phyloP scores from a whole-genome alignment of 106 monocot species.

The Apostasia shenzhenica region DNA sequence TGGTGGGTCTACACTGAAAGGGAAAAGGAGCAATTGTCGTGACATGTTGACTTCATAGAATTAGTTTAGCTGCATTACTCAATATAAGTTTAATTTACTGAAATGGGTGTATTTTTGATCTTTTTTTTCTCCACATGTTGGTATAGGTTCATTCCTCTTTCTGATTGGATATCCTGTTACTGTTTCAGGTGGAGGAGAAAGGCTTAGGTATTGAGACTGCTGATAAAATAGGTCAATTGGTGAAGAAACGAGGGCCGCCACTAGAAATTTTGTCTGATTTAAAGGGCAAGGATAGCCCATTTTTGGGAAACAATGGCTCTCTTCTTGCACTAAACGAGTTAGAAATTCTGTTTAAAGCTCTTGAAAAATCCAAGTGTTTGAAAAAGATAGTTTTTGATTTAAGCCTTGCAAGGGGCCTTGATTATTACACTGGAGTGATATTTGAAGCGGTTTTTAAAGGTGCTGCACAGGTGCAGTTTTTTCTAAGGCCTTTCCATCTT shows the following conservation, averaged over 20 bases:
- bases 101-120: too few relatives aligned
- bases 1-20: too few relatives aligned
- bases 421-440: conserved; percentile 98
- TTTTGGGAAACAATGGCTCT: conserved; percentile 53
- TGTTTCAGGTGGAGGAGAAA: conserved; percentile 87
- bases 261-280: conserved; percentile 68
- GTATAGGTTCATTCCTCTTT: background rate
- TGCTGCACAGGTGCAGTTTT: conserved; percentile 64
- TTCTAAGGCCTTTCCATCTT: background rate
- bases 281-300: conserved; percentile 50
- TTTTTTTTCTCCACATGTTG: too few relatives aligned
- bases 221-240: conserved; percentile 77
- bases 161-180: background rate
- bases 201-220: conserved; percentile 70
- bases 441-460: conserved; percentile 94
- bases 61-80: too few relatives aligned
- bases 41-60: too few relatives aligned
- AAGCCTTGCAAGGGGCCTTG: conserved; percentile 98
- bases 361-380: conserved; percentile 60
- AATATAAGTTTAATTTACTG: too few relatives aligned
- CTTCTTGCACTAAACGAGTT: conserved; percentile 67
- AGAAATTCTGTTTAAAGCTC: conserved; percentile 73
- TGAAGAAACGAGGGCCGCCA: conserved; percentile 74
- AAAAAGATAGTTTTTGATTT: conserved; percentile 88
- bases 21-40: too few relatives aligned